Conservation (phyloP, 768 basidiomycete genomes). For the Cystofilobasidium macerans region DNA sequence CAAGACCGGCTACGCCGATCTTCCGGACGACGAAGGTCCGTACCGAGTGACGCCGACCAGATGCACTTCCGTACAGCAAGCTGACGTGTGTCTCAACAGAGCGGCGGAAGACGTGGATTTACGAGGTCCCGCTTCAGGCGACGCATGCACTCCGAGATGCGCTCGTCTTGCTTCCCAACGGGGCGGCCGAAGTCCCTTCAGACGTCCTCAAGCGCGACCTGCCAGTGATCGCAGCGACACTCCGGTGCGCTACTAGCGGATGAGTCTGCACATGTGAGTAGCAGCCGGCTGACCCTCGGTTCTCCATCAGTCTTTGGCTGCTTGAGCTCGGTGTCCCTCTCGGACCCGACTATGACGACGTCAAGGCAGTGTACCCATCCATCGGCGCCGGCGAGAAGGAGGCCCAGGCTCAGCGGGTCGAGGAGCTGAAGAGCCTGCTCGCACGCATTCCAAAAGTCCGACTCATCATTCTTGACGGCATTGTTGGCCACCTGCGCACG, state of each 20-base stretch:
- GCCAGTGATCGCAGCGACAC: slow-evolving; percentile 17
- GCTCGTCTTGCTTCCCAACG: slow-evolving; percentile 3
- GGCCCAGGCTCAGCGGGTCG: not conserved
- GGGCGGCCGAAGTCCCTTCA: slow-evolving; percentile 1
- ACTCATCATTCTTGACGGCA: slow-evolving; percentile 18
- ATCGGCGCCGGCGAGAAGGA: slow-evolving; percentile 5
- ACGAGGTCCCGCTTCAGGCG: slow-evolving; percentile 21
- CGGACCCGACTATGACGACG: slow-evolving; percentile 23
- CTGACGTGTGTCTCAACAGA: not conserved
- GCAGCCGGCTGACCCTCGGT: not conserved
- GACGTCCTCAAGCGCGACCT: slow-evolving; percentile 17
- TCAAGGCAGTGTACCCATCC: slow-evolving; percentile 18
- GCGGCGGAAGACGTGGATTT: slow-evolving; percentile 22
- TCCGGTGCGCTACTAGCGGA: not conserved
- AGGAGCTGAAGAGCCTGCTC: slow-evolving; percentile 22
- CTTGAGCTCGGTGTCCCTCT: slow-evolving; percentile 14
- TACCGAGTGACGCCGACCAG: too few relatives aligned
- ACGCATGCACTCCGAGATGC: slow-evolving; percentile 17
- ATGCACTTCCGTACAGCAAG: not conserved
- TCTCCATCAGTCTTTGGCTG: slow-evolving; percentile 1
- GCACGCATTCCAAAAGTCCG: slow-evolving; percentile 17
- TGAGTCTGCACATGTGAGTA: too few relatives aligned
- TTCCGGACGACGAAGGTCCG: slow-evolving; percentile 14
- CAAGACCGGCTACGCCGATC: not conserved
- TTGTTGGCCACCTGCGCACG: slow-evolving; percentile 18